Conservation (phyloP, 2,329 filamentous ascomycete genomes). For the Drechslerella dactyloides region DNA sequence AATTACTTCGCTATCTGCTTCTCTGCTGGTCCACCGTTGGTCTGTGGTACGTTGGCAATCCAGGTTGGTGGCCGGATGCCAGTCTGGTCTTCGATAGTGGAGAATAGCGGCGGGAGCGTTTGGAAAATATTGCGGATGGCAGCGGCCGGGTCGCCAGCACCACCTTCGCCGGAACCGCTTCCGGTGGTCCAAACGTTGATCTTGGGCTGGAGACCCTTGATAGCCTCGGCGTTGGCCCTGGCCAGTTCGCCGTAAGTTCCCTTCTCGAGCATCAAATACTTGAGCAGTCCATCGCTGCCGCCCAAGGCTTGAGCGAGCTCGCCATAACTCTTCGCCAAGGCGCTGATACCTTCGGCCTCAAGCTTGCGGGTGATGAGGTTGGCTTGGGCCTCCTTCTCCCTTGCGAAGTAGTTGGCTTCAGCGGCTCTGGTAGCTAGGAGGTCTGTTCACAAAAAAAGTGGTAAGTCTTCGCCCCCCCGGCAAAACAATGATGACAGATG, state of each 20-base stretch:
- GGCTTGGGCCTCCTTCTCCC: slow-evolving; percentile 67
- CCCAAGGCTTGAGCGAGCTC: slow-evolving; percentile 75
- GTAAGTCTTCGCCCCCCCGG: neutral
- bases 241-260: slow-evolving; percentile 79
- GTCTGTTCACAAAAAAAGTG: slow-evolving; percentile 31
- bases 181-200: slow-evolving; percentile 91
- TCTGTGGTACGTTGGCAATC: slow-evolving; percentile 57
- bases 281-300: slow-evolving; percentile 76
- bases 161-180: slow-evolving; percentile 59
- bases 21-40: slow-evolving; percentile 30
- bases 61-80: slow-evolving; percentile 80
- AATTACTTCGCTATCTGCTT: slow-evolving; percentile 26
- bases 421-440: slow-evolving; percentile 47
- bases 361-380: slow-evolving; percentile 68
- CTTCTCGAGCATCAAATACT: slow-evolving; percentile 87
- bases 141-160: slow-evolving; percentile 65
- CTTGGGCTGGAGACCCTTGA: slow-evolving; percentile 80
- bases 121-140: slow-evolving; percentile 83
- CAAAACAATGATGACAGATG: neutral
- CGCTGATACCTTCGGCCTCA: slow-evolving; percentile 76
- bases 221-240: slow-evolving; percentile 75
- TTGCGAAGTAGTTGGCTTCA: slow-evolving; percentile 58
- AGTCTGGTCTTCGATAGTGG: slow-evolving; percentile 86
- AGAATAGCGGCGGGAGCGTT: slow-evolving; percentile 79
- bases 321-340: slow-evolving; percentile 81